phyloP scores from a whole-genome alignment of 768 basidiomycete species.

The Kwoniella sp. region DNA sequence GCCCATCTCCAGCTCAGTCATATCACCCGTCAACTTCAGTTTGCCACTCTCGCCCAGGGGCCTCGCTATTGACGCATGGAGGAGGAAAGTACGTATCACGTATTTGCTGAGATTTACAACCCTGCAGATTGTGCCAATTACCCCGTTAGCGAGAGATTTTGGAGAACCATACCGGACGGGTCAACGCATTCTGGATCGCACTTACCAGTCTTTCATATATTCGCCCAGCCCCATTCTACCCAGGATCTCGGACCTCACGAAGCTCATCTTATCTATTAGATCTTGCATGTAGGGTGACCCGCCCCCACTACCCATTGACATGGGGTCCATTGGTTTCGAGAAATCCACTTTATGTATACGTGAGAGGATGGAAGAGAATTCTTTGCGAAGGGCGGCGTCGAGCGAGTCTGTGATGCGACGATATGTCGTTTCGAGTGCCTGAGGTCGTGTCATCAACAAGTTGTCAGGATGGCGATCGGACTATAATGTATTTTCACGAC shows the following conservation, averaged over 20 bases:
- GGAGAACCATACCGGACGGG: neutral
- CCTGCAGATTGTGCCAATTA: conserved; percentile 30
- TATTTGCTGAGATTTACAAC: conserved; percentile 65
- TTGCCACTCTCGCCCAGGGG: conserved; percentile 92
- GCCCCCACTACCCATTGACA: conserved; percentile 60
- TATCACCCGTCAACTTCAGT: conserved; percentile 89
- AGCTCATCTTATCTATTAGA: conserved; percentile 80
- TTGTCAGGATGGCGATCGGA: neutral
- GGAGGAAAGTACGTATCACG: conserved; percentile 79
- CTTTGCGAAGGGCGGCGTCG: conserved; percentile 66
- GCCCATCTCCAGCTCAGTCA: conserved; percentile 94
- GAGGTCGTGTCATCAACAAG: neutral
- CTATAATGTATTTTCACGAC: no score
- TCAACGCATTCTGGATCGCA: conserved; percentile 1
- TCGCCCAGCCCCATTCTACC: conserved; percentile 73
- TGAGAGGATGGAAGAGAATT: conserved; percentile 71
- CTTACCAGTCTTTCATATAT: conserved; percentile 72
- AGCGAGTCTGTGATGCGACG: conserved; percentile 52
- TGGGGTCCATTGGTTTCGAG: conserved; percentile 69
- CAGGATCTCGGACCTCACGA: conserved; percentile 77
- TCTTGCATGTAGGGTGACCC: conserved; percentile 90
- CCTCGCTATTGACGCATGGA: conserved; percentile 90
- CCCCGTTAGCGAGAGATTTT: neutral
- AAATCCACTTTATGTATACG: conserved; percentile 85
- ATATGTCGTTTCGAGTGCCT: conserved; percentile 42